These are phyloP conservation scores for Colletotrichum sp. DNA, from an alignment of 2,329 filamentous ascomycete species.

Conservation along the genomic window DNA sequence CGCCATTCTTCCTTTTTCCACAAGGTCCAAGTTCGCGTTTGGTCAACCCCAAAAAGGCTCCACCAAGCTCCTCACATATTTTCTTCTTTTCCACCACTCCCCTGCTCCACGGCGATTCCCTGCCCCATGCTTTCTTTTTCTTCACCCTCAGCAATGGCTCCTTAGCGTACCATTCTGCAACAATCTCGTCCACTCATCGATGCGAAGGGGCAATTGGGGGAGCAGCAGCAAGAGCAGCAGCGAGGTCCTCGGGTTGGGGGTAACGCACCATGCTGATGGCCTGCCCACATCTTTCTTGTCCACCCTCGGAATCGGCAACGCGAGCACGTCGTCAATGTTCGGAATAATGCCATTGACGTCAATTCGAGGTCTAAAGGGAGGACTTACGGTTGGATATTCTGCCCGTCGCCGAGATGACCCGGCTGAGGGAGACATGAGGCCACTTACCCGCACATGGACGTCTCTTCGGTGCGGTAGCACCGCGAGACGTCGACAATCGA, in stretches of 20 bases:
- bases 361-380: not conserved
- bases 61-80: not conserved
- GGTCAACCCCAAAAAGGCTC: not conserved
- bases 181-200: slow-evolving; percentile 2
- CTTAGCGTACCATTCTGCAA: slow-evolving; percentile 21
- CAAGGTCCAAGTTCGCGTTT: not conserved
- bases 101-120: not conserved
- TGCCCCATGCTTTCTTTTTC: not conserved
- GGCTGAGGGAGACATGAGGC: not conserved
- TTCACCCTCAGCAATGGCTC: not conserved
- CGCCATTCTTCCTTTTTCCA: slow-evolving; percentile 7
- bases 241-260: not conserved
- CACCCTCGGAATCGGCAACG: not conserved
- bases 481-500: not conserved
- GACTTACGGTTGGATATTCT: not conserved
- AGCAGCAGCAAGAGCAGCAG: not conserved
- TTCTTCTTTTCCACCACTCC: not conserved
- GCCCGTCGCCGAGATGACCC: not conserved
- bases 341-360: not conserved
- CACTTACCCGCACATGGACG: not conserved
- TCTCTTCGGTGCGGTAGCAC: not conserved
- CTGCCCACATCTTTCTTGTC: not conserved
- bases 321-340: not conserved
- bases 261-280: not conserved
- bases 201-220: not conserved